Base-by-base conservation (phyloP, 31 red algal genomes). In the Asparagopsis taxiformis region DNA sequence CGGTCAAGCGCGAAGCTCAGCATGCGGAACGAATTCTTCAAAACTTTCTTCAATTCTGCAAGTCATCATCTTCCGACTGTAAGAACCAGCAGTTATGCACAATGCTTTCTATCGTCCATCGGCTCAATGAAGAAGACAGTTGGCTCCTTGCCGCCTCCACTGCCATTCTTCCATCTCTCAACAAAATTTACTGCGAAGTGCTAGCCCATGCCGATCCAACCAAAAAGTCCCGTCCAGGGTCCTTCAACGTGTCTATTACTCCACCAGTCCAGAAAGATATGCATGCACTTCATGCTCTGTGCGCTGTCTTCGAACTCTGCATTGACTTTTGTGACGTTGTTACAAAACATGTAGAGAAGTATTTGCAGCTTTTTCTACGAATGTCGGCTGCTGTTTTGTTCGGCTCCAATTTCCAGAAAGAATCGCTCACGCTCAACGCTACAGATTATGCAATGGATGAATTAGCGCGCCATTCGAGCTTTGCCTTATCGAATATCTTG, bases 321-420 rank as follows among this genome's bases (percentile, higher is more conserved):
- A 53, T 68, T 17, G 77, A 80, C 30, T 68, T 80, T 35, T 69
- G 77, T 59, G 77, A 80, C 26, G 63, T 80, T 1, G 53, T 49
- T 1, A 56, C 31, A 15, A 15, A 17, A 19, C 35, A 50, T 17
- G 39, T 41, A 4, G 35, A 56, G 32, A 43, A 48, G 8, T 33
- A 69, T 7, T 22, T 80, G 26, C 31, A 35, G 0, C 63, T 38
- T 0, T 70, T 80, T 36, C 25, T 70, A 24, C 32, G 65, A 36
- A 34, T 54, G 16, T 34, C 54, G 2, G 51, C 22, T 22, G 52
- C 64, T 31, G 33, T 70, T 16, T 32, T 80, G 2, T 69, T 56
- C 55, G 64, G 51, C 44, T 56, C 77, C 17, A 53, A 80, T 49
- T 80, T 80, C 55, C 77, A 80, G 3, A 35, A 48, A 10, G 30